Percentiles rank a stretch among this genome's conserved stretches.
Evolutionary conservation across 352 stramenopile species (phyloP).

Genomic region (Globisporangium splendens): DNA sequence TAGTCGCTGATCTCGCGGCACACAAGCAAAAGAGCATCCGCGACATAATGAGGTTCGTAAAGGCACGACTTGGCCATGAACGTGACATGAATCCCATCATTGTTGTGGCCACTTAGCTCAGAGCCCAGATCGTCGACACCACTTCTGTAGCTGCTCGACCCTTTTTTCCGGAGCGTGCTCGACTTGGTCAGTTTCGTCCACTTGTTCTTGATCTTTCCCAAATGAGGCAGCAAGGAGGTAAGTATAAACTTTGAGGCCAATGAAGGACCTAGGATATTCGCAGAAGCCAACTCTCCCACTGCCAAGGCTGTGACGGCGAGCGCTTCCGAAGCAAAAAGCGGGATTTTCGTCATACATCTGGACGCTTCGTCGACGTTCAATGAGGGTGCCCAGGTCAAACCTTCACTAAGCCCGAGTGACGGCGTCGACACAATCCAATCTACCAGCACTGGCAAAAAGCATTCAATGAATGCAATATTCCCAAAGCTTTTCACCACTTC

Average conservation of each 20-base stretch:
- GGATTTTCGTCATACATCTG: conserved; percentile 9
- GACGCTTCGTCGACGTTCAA: conserved; percentile 10
- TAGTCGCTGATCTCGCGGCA: conserved; percentile 57
- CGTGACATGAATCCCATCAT: conserved; percentile 57
- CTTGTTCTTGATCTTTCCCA: conserved; percentile 48
- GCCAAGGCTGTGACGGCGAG: conserved; percentile 38
- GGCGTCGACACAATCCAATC: conserved; percentile 55
- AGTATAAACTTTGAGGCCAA: conserved; percentile 64
- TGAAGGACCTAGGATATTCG: conserved; percentile 45
- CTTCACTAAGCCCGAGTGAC: background rate
- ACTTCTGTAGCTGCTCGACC: conserved; percentile 15
- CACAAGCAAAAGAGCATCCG: conserved; percentile 57
- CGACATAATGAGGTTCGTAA: conserved; percentile 66
- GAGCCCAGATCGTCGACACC: background rate
- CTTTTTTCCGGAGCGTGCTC: conserved; percentile 34
- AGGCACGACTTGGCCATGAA: conserved; percentile 55
- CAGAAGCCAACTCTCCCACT: conserved; percentile 49
- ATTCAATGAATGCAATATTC: conserved; percentile 33
- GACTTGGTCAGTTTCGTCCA: conserved; percentile 55
- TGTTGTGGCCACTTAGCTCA: conserved; percentile 23
- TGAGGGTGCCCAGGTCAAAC: background rate
- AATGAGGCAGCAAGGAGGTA: conserved; percentile 41
- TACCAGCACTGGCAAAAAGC: conserved; percentile 56
- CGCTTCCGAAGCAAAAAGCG: conserved; percentile 45
- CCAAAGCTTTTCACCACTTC: conserved; percentile 48